phyloP scores from a whole-genome alignment of 768 basidiomycete genomes.

The Naganishia friedmannii region DNA sequence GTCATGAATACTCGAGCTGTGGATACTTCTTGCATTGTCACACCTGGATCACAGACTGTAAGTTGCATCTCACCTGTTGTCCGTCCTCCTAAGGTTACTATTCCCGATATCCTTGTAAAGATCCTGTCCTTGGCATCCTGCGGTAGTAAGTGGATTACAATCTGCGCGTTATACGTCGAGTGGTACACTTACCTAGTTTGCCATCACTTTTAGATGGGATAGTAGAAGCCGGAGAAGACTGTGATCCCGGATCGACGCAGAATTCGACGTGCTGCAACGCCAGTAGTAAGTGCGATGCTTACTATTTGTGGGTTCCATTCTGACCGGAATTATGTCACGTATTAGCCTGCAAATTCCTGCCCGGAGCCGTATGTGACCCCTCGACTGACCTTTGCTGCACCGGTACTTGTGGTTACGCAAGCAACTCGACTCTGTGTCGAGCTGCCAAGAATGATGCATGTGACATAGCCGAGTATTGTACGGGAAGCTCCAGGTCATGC shows the following conservation, averaged over 20 bases:
- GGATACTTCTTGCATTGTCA: constrained; percentile 67
- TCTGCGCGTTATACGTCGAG: constrained; percentile 52
- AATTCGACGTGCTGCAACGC: constrained; percentile 66
- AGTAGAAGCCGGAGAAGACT: constrained; percentile 67
- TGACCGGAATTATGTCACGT: neutral
- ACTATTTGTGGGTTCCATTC: neutral
- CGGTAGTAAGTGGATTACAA: constrained; percentile 53
- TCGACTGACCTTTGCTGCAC: constrained; percentile 74
- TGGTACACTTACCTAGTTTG: neutral
- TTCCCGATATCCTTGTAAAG: neutral
- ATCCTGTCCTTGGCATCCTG: constrained; percentile 32
- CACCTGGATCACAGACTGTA: constrained; percentile 56
- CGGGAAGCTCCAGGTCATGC: constrained; percentile 70
- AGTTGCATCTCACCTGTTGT: neutral
- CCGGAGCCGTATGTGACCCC: constrained; percentile 74
- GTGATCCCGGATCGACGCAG: constrained; percentile 69
- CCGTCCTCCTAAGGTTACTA: neutral
- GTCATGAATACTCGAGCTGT: constrained; percentile 58
- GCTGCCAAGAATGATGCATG: constrained; percentile 65
- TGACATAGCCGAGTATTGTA: constrained; percentile 71
- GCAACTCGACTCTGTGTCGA: constrained; percentile 63
- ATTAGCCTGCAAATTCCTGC: constrained; percentile 59
- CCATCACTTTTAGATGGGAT: constrained; percentile 43
- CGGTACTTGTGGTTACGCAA: constrained; percentile 64
- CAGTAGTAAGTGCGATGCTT: constrained; percentile 55